phyloP scores from a whole-genome alignment of 148 eudicot species.

The Persicaria maculosa region DNA sequence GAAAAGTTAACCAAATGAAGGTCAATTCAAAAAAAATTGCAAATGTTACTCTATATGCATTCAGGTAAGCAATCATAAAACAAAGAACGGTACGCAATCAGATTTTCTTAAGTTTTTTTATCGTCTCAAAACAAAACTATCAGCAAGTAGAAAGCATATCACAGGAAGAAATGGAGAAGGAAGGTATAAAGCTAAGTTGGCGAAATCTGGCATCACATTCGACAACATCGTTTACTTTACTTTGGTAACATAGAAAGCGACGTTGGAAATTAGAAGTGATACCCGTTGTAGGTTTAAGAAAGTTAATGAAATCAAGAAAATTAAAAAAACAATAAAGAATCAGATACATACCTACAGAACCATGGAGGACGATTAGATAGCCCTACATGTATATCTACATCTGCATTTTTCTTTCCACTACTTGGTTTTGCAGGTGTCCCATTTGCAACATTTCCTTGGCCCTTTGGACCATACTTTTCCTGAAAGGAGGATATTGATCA shows the following conservation, averaged over 20 bases:
- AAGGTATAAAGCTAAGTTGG: no score
- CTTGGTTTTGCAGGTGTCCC: slow-evolving; percentile 46
- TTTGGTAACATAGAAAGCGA: neutral
- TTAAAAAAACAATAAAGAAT: neutral
- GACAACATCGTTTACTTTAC: neutral
- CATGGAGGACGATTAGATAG: slow-evolving; percentile 76
- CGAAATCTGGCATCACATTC: neutral
- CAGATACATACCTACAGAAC: slow-evolving; percentile 67
- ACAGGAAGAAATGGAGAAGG: neutral
- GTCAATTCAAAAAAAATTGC: neutral
- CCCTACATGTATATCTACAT: slow-evolving; percentile 82
- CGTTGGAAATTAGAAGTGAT: neutral
- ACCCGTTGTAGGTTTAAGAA: neutral
- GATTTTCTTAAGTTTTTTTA: neutral
- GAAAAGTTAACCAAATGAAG: neutral
- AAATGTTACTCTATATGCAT: neutral
- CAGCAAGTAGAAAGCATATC: neutral
- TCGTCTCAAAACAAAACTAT: neutral
- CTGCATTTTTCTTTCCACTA: slow-evolving; percentile 58
- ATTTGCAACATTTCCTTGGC: slow-evolving; percentile 50
- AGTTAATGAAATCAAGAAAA: neutral
- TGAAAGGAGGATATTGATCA: slow-evolving; percentile 19
- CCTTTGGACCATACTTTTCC: slow-evolving; percentile 98
- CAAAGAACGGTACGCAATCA: neutral
- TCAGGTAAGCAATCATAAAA: neutral